Base-by-base conservation (phyloP, 306 rosid species). In the Gleditsia sinensis region DNA sequence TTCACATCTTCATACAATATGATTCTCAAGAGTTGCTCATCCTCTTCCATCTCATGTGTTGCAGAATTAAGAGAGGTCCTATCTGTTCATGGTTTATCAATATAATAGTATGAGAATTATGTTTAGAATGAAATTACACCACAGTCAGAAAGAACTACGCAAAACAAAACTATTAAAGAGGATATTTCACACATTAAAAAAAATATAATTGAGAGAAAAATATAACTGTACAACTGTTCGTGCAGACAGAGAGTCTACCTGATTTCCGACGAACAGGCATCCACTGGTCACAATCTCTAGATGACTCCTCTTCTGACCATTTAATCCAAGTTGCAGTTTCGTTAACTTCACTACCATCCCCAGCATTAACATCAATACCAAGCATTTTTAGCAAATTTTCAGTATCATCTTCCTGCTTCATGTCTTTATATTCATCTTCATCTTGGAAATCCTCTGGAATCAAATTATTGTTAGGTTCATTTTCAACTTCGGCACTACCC, bases 251-350 rank as follows among this genome's bases (percentile, higher is more conserved):
- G 37, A 78, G 81, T 83, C 75, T 80, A 86, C 83, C 89, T 83
- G 83, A 69, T 79, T 78, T 85, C 78, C 73, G 68, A 21, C 65
- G 94, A 61, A 90, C 67, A 73, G 96, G 97, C 96, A 89, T 87
- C 98, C 98, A 94, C 76, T 94, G 97, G 75, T 84, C 88, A 84
- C 77, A 53, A 85, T 94, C 98, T 81, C 97, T 91, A 21, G 72
- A 85, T 69, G 86, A 86, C 84, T 94, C 98, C 84, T 89, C 97
- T 82, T 84, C 85, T 28, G 97, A 88, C 98, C 98, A 94, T 87
- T 83, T 88, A 69, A 65, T 66, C 98, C 98, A 94, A 54, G 96
- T 90, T 21, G 89, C 83, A 51, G 69, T 46, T 51, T 91, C 96
- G 57, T 81, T 94, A 10, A 85, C 87, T 81, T 91, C 98, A 16